Conservation (phyloP, 371 early-diverging fungal genomes). For the Synchytrium microbalum region DNA sequence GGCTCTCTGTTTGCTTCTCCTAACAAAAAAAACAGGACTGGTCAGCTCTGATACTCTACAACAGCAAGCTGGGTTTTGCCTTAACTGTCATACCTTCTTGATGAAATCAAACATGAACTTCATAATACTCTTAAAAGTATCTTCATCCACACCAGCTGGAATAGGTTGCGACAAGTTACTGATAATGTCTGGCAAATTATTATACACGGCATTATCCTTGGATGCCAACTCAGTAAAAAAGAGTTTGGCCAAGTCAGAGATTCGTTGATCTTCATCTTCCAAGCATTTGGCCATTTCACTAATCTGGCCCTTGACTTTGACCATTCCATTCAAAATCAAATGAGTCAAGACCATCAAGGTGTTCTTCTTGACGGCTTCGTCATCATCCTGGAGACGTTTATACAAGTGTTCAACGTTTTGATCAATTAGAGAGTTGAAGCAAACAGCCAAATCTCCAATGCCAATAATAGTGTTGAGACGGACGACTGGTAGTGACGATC, state of each 20-base stretch:
- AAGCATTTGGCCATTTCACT: constrained; percentile 95
- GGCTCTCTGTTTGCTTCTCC: constrained; percentile 88
- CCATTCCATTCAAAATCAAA: constrained; percentile 94
- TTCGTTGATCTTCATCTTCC: constrained; percentile 36
- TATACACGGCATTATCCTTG: constrained; percentile 92
- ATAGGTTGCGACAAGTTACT: constrained; percentile 56
- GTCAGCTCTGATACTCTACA: neutral
- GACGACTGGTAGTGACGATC: constrained; percentile 52
- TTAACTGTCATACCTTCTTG: constrained; percentile 51
- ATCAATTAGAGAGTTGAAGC: constrained; percentile 90
- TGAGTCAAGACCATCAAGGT: constrained; percentile 96
- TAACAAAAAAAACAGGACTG: constrained; percentile 22
- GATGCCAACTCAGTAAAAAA: constrained; percentile 92
- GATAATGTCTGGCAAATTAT: constrained; percentile 95
- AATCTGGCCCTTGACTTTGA: constrained; percentile 95
- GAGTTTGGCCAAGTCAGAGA: constrained; percentile 81
- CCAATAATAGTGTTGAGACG: constrained; percentile 83
- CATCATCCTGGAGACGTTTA: constrained; percentile 72
- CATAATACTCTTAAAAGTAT: constrained; percentile 80
- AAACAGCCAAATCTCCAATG: constrained; percentile 92
- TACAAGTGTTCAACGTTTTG: constrained; percentile 88
- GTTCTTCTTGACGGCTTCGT: constrained; percentile 80
- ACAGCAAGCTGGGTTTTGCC: neutral
- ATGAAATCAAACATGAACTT: constrained; percentile 89
- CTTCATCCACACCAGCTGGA: constrained; percentile 55